Base-by-base conservation (phyloP, 306 rosid genomes). In the Alnus rubra region DNA sequence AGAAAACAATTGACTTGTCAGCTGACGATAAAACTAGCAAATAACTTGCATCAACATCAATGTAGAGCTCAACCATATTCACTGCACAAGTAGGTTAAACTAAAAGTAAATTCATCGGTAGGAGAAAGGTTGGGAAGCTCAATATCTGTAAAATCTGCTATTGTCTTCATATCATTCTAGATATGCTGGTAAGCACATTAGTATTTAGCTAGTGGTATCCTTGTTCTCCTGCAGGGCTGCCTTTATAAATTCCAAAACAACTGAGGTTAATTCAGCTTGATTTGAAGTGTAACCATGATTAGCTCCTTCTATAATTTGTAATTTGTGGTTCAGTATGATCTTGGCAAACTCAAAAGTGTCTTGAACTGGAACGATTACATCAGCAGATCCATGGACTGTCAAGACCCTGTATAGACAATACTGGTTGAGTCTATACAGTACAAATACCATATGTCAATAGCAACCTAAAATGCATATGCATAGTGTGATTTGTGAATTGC, bases 271-370 rank as follows among this genome's bases (percentile, higher is more conserved):
- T 69, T 89, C 90, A 45, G 85, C 82, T 82, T 85, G 92, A 65
- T 89, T 85, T 5, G 82, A 45, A 37, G 86, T 84, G 86, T 85
- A 90, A 19, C 74, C 11, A 84, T 92, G 98, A 77, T 90, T 82
- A 71, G 93, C 97, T 53, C 96, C 96, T 83, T 83, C 87, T 19
- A 92, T 52, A 28, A 84, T 60, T 54, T 68, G 94, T 47, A 92
- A 53, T 77, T 94, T 81, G 91, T 92, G 96, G 81, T 94, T 88
- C 5, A 91, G 92, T 79, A 92, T 78, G 80, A 90, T 87, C 85
- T 94, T 90, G 56, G 89, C 87, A 60, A 94, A 90, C 82, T 88
- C 93, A 4, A 52, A 69, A 15, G 97, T 94, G 68, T 92, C 96
- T 77, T 76, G 82, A 59, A 83, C 88, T 0, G 93, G 94, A 71